phyloP scores from a whole-genome alignment of 306 rosid species.

The Argentina anserina region DNA sequence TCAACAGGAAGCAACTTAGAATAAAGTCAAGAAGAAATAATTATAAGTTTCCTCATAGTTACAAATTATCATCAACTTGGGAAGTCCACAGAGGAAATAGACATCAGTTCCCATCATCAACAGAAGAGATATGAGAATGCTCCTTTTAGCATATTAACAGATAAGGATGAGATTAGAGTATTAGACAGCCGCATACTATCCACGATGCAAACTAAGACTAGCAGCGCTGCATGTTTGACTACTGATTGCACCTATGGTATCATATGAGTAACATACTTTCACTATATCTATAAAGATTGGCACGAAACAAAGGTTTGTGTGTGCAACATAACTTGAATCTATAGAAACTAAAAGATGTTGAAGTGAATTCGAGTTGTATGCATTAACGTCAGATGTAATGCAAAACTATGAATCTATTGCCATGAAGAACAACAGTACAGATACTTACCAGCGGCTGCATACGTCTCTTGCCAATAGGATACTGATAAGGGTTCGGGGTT shows the following conservation, averaged over 20 bases:
- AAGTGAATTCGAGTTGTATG: neutral
- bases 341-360: neutral
- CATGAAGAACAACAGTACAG: conserved; percentile 5
- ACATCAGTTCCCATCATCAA: neutral
- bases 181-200: neutral
- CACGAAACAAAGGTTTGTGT: neutral
- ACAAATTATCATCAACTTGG: neutral
- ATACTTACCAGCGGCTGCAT: conserved; percentile 91
- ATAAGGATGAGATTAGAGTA: neutral
- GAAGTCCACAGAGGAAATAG: neutral
- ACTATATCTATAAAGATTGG: neutral
- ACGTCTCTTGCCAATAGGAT: conserved; percentile 93
- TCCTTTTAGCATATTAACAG: neutral
- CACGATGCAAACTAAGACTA: neutral
- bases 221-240: neutral
- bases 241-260: neutral
- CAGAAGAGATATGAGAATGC: neutral
- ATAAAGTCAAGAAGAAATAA: neutral
- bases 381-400: neutral
- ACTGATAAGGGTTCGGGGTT: conserved; percentile 93
- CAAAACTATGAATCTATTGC: neutral
- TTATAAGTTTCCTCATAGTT: neutral
- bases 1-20: neutral
- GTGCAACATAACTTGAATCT: neutral
- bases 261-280: neutral